Evolutionary conservation across 257 asterid genomes (phyloP).

Genomic region (Fraxinus excelsior): DNA sequence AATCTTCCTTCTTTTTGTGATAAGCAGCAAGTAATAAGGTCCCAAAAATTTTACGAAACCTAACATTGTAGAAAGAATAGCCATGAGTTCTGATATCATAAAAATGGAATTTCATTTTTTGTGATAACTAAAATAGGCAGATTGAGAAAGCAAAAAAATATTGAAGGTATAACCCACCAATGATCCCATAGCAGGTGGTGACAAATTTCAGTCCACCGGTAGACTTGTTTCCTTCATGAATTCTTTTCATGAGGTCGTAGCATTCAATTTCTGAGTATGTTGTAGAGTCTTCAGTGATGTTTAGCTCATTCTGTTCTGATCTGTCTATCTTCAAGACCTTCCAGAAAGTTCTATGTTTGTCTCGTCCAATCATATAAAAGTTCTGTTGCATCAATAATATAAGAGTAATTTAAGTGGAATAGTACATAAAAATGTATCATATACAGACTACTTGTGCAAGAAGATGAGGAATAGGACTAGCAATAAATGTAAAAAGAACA

Average conservation of each 20-base stretch:
- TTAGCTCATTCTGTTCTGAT: slow-evolving; percentile 69
- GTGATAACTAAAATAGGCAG: neutral
- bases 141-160: slow-evolving; percentile 1
- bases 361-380: slow-evolving; percentile 83
- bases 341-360: slow-evolving; percentile 73
- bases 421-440: neutral
- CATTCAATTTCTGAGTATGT: slow-evolving; percentile 69
- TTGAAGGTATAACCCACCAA: slow-evolving; percentile 54
- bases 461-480: neutral
- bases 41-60: slow-evolving; percentile 92
- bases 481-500: neutral
- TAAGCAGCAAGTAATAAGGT: slow-evolving; percentile 89
- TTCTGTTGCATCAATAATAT: slow-evolving; percentile 49
- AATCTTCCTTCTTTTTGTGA: slow-evolving; percentile 77
- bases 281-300: slow-evolving; percentile 68
- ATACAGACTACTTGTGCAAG: neutral
- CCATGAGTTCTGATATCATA: slow-evolving; percentile 14
- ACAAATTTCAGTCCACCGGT: slow-evolving; percentile 88
- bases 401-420: slow-evolving; percentile 2
- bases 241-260: slow-evolving; percentile 67
- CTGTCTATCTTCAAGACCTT: slow-evolving; percentile 81
- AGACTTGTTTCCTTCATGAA: slow-evolving; percentile 77
- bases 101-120: neutral
- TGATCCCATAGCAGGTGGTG: slow-evolving; percentile 81
- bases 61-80: slow-evolving; percentile 30